Conservation (phyloP, 257 asterid species). For the Primulina huaijiensis region DNA sequence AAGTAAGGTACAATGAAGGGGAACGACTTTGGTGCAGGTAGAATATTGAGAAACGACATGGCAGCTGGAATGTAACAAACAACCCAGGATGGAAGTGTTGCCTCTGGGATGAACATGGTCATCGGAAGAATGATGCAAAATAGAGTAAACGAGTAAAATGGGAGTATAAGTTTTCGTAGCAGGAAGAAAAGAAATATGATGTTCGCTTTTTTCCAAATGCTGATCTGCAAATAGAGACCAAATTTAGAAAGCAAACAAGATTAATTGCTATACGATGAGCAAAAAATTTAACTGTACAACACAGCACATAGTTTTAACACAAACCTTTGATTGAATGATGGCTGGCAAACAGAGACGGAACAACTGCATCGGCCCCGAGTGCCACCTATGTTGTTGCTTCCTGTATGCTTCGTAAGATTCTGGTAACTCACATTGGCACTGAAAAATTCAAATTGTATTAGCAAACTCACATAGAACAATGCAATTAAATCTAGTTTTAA, state of each 20-base stretch:
- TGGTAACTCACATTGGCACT: slow-evolving; percentile 26
- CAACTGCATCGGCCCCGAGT: slow-evolving; percentile 27
- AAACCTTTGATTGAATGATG: slow-evolving; percentile 21
- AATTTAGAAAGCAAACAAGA: neutral
- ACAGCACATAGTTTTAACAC: neutral
- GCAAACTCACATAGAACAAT: neutral
- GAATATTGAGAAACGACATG: slow-evolving; percentile 24
- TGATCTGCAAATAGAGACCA: slow-evolving; percentile 16
- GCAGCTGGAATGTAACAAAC: slow-evolving; percentile 22
- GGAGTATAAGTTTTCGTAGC: slow-evolving; percentile 21
- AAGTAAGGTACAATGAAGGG: slow-evolving; percentile 28
- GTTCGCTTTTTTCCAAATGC: slow-evolving; percentile 25
- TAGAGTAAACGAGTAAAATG: slow-evolving; percentile 21
- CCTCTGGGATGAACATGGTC: slow-evolving; percentile 26
- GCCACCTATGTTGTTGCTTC: slow-evolving; percentile 28
- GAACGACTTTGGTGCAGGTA: slow-evolving; percentile 22
- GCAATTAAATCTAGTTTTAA: neutral
- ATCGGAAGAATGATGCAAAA: slow-evolving; percentile 26
- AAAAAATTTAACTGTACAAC: neutral
- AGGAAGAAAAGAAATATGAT: slow-evolving; percentile 25
- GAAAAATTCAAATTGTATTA: neutral
- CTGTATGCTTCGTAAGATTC: slow-evolving; percentile 27
- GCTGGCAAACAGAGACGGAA: slow-evolving; percentile 23
- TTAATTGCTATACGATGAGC: neutral
- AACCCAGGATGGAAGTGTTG: slow-evolving; percentile 23